A percentile compares a stretch with the other conserved stretches of the same genome.
Conservation (phyloP, 345 rosid species). For the Schrenkiella parvula region DNA sequence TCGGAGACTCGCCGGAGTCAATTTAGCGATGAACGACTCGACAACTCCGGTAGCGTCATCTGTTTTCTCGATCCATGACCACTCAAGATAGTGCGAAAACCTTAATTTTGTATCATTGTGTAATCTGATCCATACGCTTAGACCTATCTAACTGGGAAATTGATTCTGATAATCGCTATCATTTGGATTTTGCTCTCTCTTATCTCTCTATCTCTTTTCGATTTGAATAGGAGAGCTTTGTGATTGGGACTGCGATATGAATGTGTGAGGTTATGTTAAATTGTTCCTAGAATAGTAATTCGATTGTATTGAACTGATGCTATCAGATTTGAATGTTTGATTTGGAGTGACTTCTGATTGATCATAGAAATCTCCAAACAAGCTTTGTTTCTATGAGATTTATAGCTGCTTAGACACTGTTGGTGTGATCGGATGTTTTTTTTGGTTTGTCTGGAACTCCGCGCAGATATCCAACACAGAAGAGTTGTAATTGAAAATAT, state of each 20-base stretch:
- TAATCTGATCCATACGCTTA: background rate
- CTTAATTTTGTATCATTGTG: background rate
- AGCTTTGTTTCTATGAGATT: background rate
- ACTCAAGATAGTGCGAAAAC: background rate
- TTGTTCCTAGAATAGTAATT: background rate
- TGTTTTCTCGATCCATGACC: background rate
- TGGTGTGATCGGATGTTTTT: background rate
- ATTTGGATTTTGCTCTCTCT: background rate
- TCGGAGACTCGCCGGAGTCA: constrained; percentile 23
- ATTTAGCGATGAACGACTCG: constrained; percentile 10
- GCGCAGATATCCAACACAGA: constrained; percentile 21
- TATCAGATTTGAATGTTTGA: background rate
- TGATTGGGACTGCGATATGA: background rate
- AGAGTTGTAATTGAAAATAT: constrained; percentile 51
- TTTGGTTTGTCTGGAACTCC: background rate
- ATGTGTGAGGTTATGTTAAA: background rate
- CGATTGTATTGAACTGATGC: background rate
- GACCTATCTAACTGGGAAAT: background rate
- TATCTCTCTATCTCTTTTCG: background rate
- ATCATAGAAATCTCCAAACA: background rate
- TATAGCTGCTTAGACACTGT: background rate
- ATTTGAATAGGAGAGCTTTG: background rate
- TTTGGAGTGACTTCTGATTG: background rate
- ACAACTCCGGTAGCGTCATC: constrained; percentile 29
- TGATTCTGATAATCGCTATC: background rate